Base-by-base conservation (phyloP, 1,284 basidiomycete genomes). In the Entoloma clypeatum region DNA sequence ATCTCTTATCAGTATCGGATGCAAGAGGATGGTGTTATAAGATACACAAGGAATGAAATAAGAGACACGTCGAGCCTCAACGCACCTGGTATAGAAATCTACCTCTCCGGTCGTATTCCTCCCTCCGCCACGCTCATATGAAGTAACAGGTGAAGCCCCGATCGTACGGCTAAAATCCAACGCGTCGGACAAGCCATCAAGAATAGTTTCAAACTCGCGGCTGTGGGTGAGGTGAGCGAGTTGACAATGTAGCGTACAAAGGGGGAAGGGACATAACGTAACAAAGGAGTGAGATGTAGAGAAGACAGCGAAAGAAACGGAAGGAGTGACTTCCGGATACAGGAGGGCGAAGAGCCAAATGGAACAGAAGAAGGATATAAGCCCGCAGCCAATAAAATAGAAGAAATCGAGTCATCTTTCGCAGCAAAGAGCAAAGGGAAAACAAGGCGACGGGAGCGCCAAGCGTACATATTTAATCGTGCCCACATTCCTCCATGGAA, bases 161-260 rank as follows among this genome's bases (percentile, higher is more conserved):
- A 97, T 90, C 0, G 92, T 94, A 21, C 77, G 76, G 61, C 91
- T 92, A 60, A 99, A 99, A 59, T 96, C 92, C 16, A 99, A 75
- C 2, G 92, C 90, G 56, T 97, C 92, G 8, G 88, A 81, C 37
- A 99, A 74, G 7, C 84, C 81, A 39, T 88, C 80, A 3, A 92
- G 81, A 45, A 98, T 92, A 10, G 71, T 71, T 54, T 91, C 83
- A 62, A 96, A 98, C 59, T 94, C 89, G 44, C 71, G 68, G 47
- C 86, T 87, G 50, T 4, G 41, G 17, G 42, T 13, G 36, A 27
- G 13, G 33, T 16, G 23, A 30, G 17, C 28, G 22, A 27, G 6
- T 28, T 22, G 36, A 25, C 30, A 25, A 21, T 9, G 10, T 21
- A 33, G 1, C 5, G 16, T 18, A 6, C 8, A 16, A 35, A 37